Evolutionary conservation across 108 stramenopile genomes (phyloP), one percentile per base, ranked within the genome.

Genomic region (Pseudonitzschia multistriata): DNA sequence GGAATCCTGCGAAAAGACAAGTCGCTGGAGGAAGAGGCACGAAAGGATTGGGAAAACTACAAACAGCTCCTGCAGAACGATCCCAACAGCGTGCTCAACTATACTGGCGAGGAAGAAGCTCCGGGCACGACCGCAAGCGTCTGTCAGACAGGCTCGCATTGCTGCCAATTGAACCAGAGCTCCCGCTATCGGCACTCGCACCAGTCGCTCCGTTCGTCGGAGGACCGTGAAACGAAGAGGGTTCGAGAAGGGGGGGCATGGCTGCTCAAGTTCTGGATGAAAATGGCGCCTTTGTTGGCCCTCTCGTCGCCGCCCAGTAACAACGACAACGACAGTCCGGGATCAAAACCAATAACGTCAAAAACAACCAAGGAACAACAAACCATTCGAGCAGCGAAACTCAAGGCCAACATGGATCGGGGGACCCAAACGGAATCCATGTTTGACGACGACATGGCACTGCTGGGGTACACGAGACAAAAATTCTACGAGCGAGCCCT

Each of bases 401-500:
- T 33, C 62, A 71, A 29, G 36, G 47, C 15, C 68, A 78, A 85
- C 73, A 92, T 92, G 91, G 86, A 85, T 39, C 89, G 88, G 70
- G 91, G 91, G 31, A 87, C 85, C 13, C 91, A 92, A 59, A 65
- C 73, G 14, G 42, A 52, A 7, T 31, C 33, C 67, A 84, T 86
- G 85, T 92, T 92, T 78, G 67, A 79, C 17, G 85, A 92, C 74
- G 65, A 73, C 19, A 34, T 54, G 28, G 87, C 91, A 15, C 70
- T 92, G 47, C 55, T 83, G 80, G 91, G 88, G 13, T 92, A 92
- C 74, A 74, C 81, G 11, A 63, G 86, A 50, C 85, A 83, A 65
- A 92, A 92, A 62, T 92, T 88, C 54, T 59, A 80, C 36, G 85
- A 84, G 65, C 79, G 91, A 52, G 86, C 88, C 14, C 11, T 76